Evolutionary conservation across 208 protist genomes (phyloP), one percentile per base, ranked within the genome.

Genomic region (Leishmania braziliensis): DNA sequence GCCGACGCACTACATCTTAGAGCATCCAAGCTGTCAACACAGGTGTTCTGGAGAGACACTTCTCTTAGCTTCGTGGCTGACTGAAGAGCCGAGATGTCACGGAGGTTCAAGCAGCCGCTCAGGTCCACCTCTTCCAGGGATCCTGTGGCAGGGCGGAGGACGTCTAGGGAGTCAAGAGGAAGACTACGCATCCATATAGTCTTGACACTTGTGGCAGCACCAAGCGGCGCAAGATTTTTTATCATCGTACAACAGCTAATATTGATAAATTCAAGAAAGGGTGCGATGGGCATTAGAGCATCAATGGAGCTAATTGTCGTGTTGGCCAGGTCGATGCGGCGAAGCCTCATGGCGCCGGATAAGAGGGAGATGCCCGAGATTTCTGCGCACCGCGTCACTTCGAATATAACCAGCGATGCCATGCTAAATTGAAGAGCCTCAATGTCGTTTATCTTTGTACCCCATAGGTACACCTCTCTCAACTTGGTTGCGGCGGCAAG

Each of bases 381-480:
- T 18, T 65, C 71, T 14, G 54, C 54, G 58, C 71, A 82, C 36
- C 48, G 29, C n/a, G 78, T 77, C 26, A 69, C 53, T 48, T 82
- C 78, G 6, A 76, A 23, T n/a, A 62, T 39, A 3, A 0, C 26
- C 12, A 81, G 56, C 9, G 43, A 65, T 16, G 68, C 10, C 2
- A 68, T 14, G 43, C 23, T 58, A 8, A 23, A 36, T 43, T 23
- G 5, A 2, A 81, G 54, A n/a, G 69, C 23, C 46, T 71, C n/a
- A 56, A 81, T 48, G 69, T 16, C 58, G 23, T 65, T 46, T 12
- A 68, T 43, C n/a, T 20, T 54, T 20, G 69, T 81, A 26, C 68
- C 69, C 69, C 78, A 81, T 48, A 81, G 36, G 51, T 69, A 81
- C 5, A 46, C 68, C 36, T 81, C 69, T 53, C 56, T 81, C 1